These are phyloP conservation scores for Cystofilobasidium capitatum DNA, from an alignment of 768 basidiomycete species.

Conservation along the genomic window DNA sequence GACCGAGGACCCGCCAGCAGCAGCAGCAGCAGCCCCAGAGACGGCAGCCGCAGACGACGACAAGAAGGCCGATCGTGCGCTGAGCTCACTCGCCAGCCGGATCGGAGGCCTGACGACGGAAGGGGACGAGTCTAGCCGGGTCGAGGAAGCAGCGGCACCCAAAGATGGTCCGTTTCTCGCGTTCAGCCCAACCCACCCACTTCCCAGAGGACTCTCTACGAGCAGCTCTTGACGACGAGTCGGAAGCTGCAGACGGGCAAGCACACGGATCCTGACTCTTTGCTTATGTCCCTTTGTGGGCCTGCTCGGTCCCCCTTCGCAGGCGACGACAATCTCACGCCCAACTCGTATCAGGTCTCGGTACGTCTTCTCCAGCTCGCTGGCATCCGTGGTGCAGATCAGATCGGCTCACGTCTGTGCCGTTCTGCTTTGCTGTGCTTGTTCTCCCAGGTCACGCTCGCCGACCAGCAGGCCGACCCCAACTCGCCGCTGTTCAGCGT, in stretches of 20 bases:
- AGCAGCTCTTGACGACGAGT: no score
- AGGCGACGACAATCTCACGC: conserved; percentile 19
- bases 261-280: not conserved
- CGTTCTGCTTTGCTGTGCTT: not conserved
- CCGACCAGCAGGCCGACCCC: conserved; percentile 89
- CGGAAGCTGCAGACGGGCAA: not conserved
- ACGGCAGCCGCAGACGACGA: not conserved
- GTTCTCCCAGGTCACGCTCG: conserved; percentile 68
- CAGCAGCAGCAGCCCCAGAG: not conserved
- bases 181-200: not conserved
- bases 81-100: conserved; percentile 23
- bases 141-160: not conserved
- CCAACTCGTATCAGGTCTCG: conserved; percentile 24
- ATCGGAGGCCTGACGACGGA: conserved; percentile 19
- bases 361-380: not conserved
- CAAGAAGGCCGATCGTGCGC: conserved; percentile 10
- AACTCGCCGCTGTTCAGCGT: conserved; percentile 91
- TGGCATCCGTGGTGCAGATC: conserved; percentile 10
- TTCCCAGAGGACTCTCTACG: not conserved
- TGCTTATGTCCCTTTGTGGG: not conserved
- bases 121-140: not conserved
- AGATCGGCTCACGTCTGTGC: no score
- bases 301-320: not conserved
- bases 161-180: not conserved
- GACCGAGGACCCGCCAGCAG: not conserved